phyloP scores from a whole-genome alignment of 2,329 filamentous ascomycete species.

The Coniochaeta pulveracea region DNA sequence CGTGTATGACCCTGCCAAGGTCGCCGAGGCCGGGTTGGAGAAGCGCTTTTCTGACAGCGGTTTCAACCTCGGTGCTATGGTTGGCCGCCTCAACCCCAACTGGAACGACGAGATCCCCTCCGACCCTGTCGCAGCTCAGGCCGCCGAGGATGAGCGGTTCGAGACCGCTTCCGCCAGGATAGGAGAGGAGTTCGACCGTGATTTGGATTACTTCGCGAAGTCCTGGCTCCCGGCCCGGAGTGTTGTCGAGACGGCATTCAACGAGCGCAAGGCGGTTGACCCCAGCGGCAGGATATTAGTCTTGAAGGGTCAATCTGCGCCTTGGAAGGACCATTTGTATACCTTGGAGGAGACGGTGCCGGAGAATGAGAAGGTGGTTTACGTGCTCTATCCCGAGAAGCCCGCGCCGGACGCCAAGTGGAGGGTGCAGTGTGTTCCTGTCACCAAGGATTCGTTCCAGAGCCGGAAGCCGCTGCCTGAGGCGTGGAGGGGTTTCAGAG shows the following conservation, averaged over 20 bases:
- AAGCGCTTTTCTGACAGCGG: constrained; percentile 77
- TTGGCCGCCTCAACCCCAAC: constrained; percentile 68
- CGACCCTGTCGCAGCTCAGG: constrained; percentile 49
- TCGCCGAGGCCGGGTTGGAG: constrained; percentile 60
- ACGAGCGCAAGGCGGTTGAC: constrained; percentile 55
- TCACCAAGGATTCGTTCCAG: constrained; percentile 74
- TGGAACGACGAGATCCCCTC: constrained; percentile 56
- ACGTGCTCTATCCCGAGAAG: constrained; percentile 86
- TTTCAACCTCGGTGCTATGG: constrained; percentile 75
- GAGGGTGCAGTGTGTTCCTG: constrained; percentile 88
- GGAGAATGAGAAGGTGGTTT: constrained; percentile 52
- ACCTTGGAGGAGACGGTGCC: constrained; percentile 57
- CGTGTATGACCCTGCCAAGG: constrained; percentile 59
- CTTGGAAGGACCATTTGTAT: constrained; percentile 96
- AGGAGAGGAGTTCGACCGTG: constrained; percentile 76
- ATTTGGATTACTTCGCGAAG: constrained; percentile 61
- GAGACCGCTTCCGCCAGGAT: constrained; percentile 67
- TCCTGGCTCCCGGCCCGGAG: constrained; percentile 83
- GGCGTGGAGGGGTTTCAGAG: constrained; percentile 82
- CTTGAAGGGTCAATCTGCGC: constrained; percentile 64
- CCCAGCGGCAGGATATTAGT: constrained; percentile 70
- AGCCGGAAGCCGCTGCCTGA: constrained; percentile 87
- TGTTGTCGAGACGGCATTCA: constrained; percentile 67
- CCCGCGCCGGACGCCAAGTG: constrained; percentile 68
- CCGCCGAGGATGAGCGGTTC: constrained; percentile 74